Conservation (phyloP, 2,329 filamentous ascomycete genomes). For the Chaetomiaceae sp. region DNA sequence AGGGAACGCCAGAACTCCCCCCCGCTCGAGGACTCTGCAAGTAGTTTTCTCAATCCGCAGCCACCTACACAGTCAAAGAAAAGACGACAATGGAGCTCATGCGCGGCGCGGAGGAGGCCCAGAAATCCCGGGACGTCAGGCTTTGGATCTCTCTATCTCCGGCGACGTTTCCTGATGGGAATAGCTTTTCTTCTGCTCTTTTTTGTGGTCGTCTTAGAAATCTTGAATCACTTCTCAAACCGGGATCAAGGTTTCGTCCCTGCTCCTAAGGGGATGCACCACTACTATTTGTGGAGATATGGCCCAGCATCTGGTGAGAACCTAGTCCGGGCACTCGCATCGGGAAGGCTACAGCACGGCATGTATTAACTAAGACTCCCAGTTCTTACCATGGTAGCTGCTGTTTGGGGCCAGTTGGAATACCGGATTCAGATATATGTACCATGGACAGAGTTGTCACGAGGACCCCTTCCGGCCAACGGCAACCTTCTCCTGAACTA, state of each 20-base stretch:
- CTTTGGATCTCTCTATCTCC: background rate
- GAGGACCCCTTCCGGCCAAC: background rate
- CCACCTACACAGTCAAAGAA: background rate
- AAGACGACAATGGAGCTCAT: too few relatives aligned
- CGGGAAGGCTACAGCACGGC: too few relatives aligned
- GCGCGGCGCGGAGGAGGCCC: background rate
- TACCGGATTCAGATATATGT: background rate
- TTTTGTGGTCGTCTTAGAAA: background rate
- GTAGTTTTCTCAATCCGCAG: background rate
- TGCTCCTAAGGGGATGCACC: background rate
- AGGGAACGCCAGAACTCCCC: background rate
- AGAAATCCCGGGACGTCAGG: background rate
- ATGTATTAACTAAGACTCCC: background rate
- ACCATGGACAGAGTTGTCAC: background rate
- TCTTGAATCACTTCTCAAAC: background rate
- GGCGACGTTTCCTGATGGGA: background rate
- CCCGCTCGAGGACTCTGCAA: background rate
- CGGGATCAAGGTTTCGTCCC: background rate
- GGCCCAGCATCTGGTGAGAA: background rate
- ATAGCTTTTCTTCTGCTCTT: background rate
- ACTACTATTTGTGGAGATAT: background rate
- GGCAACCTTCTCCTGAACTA: background rate
- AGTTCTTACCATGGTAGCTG: background rate
- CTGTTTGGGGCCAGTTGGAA: background rate
- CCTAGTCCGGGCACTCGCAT: too few relatives aligned